Evolutionary conservation across 768 basidiomycete species (phyloP).

Genomic region (Rhodocollybia butyracea): DNA sequence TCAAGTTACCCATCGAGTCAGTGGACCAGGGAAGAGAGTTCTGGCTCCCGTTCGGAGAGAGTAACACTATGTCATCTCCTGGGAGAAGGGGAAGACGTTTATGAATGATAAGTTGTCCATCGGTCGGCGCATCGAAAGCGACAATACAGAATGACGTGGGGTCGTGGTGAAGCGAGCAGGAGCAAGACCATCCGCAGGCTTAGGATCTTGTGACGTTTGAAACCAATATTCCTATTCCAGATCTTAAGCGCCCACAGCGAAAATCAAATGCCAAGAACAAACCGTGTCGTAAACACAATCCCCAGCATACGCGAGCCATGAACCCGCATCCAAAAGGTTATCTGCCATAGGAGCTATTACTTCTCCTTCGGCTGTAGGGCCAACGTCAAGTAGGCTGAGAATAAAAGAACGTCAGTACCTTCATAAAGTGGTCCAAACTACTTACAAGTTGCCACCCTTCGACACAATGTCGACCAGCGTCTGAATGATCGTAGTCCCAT

Average conservation of each 20-base stretch:
- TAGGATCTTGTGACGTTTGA: constrained; percentile 35
- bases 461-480: constrained; percentile 55
- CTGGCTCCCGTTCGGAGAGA: constrained; percentile 27
- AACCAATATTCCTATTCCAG: constrained; percentile 43
- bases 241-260: neutral
- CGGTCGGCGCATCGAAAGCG: constrained; percentile 33
- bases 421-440: neutral
- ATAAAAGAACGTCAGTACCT: neutral
- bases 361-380: constrained; percentile 52
- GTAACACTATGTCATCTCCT: constrained; percentile 40
- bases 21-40: constrained; percentile 24
- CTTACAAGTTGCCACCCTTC: constrained; percentile 62
- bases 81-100: constrained; percentile 38
- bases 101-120: constrained; percentile 31
- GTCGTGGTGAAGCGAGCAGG: constrained; percentile 47
- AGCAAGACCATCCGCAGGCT: constrained; percentile 19
- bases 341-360: constrained; percentile 47
- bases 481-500: constrained; percentile 44
- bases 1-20: constrained; percentile 10
- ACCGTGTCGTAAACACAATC: constrained; percentile 53
- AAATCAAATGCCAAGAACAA: neutral
- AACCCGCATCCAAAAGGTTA: constrained; percentile 46
- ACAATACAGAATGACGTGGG: constrained; percentile 50
- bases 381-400: constrained; percentile 46
- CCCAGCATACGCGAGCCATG: constrained; percentile 48